Conservation (phyloP, 768 basidiomycete genomes). For the Boletus pseudopeckii region DNA sequence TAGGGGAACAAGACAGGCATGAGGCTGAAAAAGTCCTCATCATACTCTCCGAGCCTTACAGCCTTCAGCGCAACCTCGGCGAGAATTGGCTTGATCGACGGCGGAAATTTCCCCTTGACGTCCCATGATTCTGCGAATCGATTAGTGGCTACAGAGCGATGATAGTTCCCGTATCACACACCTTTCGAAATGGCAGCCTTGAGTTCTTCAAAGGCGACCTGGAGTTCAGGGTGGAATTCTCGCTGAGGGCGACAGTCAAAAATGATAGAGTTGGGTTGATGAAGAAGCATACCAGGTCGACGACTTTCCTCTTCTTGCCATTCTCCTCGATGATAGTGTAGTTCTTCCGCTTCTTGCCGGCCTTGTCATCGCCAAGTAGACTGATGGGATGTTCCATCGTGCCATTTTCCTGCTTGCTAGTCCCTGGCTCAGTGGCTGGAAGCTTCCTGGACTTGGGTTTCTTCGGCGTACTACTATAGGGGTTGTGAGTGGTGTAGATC, state of each 20-base stretch:
- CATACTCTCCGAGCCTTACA: slow-evolving; percentile 81
- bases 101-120: slow-evolving; percentile 88
- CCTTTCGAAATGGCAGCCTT: slow-evolving; percentile 59
- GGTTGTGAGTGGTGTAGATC: slow-evolving; percentile 16
- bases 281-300: slow-evolving; percentile 53
- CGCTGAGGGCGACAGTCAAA: slow-evolving; percentile 34
- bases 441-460: slow-evolving; percentile 68
- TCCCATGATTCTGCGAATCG: slow-evolving; percentile 64
- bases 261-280: not conserved
- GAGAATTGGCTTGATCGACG: slow-evolving; percentile 68
- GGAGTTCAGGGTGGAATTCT: slow-evolving; percentile 70
- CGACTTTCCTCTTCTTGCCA: slow-evolving; percentile 69
- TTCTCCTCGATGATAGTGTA: slow-evolving; percentile 50
- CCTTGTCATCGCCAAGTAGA: slow-evolving; percentile 38
- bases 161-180: slow-evolving; percentile 17
- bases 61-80: slow-evolving; percentile 72
- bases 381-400: slow-evolving; percentile 51
- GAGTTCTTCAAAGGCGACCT: slow-evolving; percentile 56
- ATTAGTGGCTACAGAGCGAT: not conserved
- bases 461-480: slow-evolving; percentile 51
- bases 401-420: slow-evolving; percentile 36
- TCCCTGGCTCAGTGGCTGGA: slow-evolving; percentile 20
- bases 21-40: slow-evolving; percentile 86
- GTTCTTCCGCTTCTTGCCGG: slow-evolving; percentile 52
- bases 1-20: slow-evolving; percentile 90